These are phyloP conservation scores for Acanthamoeba triangularis DNA, from an alignment of 208 protist genomes.

Conservation along the genomic window DNA sequence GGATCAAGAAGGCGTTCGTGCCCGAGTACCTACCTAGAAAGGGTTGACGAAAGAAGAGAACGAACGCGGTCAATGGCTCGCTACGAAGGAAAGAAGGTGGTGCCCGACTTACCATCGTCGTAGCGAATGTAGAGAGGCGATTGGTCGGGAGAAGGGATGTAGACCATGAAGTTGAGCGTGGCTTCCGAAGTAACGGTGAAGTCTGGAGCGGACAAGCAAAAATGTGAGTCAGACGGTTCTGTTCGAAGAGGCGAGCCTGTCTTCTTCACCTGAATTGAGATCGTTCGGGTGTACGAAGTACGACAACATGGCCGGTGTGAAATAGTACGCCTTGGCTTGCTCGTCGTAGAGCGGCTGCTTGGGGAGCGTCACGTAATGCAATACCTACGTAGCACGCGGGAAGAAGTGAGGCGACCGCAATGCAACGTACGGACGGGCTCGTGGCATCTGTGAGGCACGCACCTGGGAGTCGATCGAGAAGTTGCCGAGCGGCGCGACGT, in stretches of 20 bases:
- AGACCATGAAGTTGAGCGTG: constrained; percentile 88
- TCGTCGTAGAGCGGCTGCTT: constrained; percentile 41
- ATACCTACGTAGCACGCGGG: background rate
- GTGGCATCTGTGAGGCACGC: background rate
- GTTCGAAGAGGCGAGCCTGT: background rate
- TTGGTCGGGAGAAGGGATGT: constrained; percentile 78
- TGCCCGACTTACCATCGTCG: background rate
- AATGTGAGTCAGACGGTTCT: background rate
- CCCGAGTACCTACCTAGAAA: constrained; percentile 13
- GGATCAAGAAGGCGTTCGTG: constrained; percentile 85
- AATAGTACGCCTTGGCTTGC: background rate
- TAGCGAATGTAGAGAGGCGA: constrained; percentile 76
- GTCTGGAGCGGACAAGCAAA: constrained; percentile 11
- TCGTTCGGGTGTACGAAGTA: constrained; percentile 48
- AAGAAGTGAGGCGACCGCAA: too few species aligned
- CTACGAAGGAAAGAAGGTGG: background rate
- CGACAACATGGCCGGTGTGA: constrained; percentile 29
- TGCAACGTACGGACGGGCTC: too few species aligned
- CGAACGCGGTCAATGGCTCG: background rate
- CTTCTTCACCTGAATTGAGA: constrained; percentile 20
- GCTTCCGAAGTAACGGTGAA: constrained; percentile 79
- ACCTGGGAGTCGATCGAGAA: constrained; percentile 57
- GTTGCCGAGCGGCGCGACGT: constrained; percentile 44
- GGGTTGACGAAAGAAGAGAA: background rate
- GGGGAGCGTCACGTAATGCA: constrained; percentile 15